A percentile compares a stretch with the other conserved stretches of the same genome.
These are phyloP conservation scores for Salvia sclarea DNA, from an alignment of 305 asterid genomes.

Conservation along the genomic window DNA sequence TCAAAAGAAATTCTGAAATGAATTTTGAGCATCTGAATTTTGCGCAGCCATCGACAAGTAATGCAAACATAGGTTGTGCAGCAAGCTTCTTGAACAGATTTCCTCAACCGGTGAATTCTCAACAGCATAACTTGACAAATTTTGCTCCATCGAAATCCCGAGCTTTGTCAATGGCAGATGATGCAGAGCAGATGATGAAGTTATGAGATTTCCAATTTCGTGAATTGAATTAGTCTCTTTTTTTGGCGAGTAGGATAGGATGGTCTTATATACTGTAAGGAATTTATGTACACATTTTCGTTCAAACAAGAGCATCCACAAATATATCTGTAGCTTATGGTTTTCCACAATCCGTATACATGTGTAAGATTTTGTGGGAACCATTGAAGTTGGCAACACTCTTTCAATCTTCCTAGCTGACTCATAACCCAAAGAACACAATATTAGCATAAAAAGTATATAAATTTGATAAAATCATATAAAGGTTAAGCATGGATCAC, in stretches of 20 bases:
- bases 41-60: conserved; percentile 27
- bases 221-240: too few species aligned
- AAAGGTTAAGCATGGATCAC: not conserved
- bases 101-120: conserved; percentile 28
- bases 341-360: not conserved
- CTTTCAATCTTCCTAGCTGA: not conserved
- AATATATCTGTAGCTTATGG: not conserved
- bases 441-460: not conserved
- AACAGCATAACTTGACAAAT: conserved; percentile 9
- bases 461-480: too few species aligned
- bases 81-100: conserved; percentile 32
- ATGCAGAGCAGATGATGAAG: conserved; percentile 28
- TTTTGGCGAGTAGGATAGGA: not conserved
- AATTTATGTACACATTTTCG: not conserved
- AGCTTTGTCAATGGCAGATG: conserved; percentile 26
- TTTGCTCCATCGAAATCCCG: conserved; percentile 30
- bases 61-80: conserved; percentile 34
- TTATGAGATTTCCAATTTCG: conserved; percentile 1
- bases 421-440: not conserved
- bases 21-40: conserved; percentile 28
- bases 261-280: not conserved
- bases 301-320: not conserved
- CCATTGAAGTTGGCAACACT: not conserved
- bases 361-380: too few species aligned
- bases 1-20: conserved; percentile 26